Conservation (phyloP, 1,284 basidiomycete species). For the Cutaneotrichosporon sp. region DNA sequence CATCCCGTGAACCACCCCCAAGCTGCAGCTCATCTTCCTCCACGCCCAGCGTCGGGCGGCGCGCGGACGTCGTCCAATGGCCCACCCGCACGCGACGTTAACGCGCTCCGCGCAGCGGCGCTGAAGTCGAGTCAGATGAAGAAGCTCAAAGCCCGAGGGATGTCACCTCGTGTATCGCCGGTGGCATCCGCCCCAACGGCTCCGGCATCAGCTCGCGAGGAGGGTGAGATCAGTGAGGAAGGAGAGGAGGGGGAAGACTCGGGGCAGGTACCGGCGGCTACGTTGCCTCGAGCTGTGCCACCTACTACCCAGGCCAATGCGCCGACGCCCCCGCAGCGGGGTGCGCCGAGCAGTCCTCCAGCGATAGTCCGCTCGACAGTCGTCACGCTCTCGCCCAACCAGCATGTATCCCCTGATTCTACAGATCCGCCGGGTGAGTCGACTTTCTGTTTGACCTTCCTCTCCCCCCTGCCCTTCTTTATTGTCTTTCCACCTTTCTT, state of each 20-base stretch:
- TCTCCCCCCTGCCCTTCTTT: too few relatives aligned
- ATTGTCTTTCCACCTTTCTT: too few relatives aligned
- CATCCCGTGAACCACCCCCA: background rate
- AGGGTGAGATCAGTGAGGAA: constrained; percentile 6
- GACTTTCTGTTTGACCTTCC: background rate
- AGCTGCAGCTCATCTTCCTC: background rate
- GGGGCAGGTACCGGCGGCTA: too few relatives aligned
- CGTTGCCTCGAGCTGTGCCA: too few relatives aligned
- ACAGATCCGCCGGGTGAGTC: background rate
- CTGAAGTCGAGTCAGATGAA: constrained; percentile 10
- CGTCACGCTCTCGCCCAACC: constrained; percentile 7
- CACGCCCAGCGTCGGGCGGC: background rate
- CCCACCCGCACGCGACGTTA: constrained; percentile 2
- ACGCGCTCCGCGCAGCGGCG: constrained; percentile 10
- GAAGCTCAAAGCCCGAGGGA: background rate
- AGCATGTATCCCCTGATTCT: background rate
- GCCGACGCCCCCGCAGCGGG: background rate
- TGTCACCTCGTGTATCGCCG: background rate
- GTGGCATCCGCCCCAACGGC: background rate
- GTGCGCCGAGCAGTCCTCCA: background rate
- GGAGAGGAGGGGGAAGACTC: constrained; percentile 18
- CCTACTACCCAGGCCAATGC: too few relatives aligned
- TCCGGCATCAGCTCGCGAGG: background rate
- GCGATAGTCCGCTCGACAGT: constrained; percentile 13
- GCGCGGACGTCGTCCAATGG: background rate